Conservation (phyloP, 202 grass and related monocot species). For the Elaeis oleifera region DNA sequence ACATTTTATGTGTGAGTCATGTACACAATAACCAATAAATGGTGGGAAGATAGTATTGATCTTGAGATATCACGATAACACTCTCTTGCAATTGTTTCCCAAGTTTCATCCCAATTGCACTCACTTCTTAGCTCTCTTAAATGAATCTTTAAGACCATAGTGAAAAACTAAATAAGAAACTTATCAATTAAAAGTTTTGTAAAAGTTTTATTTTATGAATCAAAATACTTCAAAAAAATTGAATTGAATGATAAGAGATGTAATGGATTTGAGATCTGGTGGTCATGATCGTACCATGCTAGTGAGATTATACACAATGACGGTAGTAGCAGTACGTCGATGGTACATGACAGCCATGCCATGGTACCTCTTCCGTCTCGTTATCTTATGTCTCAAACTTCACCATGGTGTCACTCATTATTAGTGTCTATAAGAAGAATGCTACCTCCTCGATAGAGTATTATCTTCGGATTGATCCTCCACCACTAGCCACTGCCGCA, state of each 20-base stretch:
- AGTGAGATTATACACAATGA: slow-evolving; percentile 68
- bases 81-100: too few relatives aligned
- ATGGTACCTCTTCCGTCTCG: slow-evolving; percentile 60
- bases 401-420: slow-evolving; percentile 37
- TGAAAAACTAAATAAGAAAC: too few relatives aligned
- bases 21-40: too few relatives aligned
- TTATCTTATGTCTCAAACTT: slow-evolving; percentile 66
- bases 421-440: slow-evolving; percentile 66
- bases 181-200: too few relatives aligned
- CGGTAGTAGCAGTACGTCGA: slow-evolving; percentile 42
- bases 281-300: slow-evolving; percentile 24
- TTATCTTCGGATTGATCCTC: too few relatives aligned
- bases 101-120: background rate
- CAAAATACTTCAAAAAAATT: too few relatives aligned
- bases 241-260: background rate
- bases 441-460: slow-evolving; percentile 5
- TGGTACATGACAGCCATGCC: slow-evolving; percentile 77
- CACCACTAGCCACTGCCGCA: too few relatives aligned
- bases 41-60: too few relatives aligned
- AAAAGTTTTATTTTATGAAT: too few relatives aligned
- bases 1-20: too few relatives aligned
- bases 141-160: slow-evolving; percentile 35
- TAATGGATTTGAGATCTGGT: too few relatives aligned
- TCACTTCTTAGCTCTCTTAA: slow-evolving; percentile 50
- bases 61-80: too few relatives aligned